A percentile compares a stretch with the other conserved stretches of the same genome.
These are phyloP conservation scores for Aurinia saxatilis DNA, from an alignment of 345 rosid genomes.

Conservation along the genomic window DNA sequence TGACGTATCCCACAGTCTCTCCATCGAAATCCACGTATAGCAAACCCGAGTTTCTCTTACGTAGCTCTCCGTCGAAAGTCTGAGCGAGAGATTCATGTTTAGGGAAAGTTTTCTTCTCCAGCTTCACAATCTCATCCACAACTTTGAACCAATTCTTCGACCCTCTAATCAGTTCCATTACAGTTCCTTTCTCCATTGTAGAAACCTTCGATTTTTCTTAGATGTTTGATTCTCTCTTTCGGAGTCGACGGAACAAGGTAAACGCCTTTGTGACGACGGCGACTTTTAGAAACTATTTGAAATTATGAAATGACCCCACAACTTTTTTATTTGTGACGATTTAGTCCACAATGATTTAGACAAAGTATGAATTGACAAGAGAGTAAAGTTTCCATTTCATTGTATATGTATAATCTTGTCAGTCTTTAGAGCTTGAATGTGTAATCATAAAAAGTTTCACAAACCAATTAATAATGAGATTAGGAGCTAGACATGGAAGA, in stretches of 20 bases:
- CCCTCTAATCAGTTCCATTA: constrained; percentile 45
- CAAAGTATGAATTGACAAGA: background rate
- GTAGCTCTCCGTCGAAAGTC: constrained; percentile 61
- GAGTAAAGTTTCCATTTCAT: no score
- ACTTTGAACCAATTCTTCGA: constrained; percentile 34
- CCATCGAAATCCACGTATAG: constrained; percentile 42
- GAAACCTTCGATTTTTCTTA: background rate
- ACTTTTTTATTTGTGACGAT: background rate
- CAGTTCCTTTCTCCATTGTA: constrained; percentile 26
- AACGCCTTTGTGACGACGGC: constrained; percentile 3
- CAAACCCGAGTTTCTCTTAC: constrained; percentile 59
- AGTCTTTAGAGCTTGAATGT: no score
- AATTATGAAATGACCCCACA: background rate
- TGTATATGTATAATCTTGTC: no score
- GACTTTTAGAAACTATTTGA: background rate
- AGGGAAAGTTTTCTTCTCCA: constrained; percentile 69
- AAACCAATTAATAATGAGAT: no score
- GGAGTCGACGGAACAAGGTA: background rate
- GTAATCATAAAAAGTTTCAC: no score
- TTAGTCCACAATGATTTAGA: background rate
- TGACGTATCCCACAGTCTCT: constrained; percentile 52
- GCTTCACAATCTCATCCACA: constrained; percentile 57
- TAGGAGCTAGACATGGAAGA: no score
- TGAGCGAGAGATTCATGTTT: constrained; percentile 76
- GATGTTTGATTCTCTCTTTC: background rate